phyloP scores from a whole-genome alignment of 2,329 filamentous ascomycete species.

The Daldinia sp. region DNA sequence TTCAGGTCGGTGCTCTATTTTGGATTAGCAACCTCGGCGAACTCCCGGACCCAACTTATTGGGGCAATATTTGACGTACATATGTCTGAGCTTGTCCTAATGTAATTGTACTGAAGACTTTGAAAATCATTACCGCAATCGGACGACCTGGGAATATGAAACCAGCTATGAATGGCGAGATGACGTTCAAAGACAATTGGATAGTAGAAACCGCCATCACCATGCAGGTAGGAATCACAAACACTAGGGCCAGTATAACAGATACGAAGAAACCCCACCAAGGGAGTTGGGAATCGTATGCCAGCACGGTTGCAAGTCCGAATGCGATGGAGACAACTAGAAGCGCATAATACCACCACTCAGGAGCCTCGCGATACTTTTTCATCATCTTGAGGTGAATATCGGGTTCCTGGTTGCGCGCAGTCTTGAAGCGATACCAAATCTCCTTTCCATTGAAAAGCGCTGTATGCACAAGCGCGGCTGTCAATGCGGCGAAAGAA shows the following conservation, averaged over 20 bases:
- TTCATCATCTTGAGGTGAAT: constrained; percentile 65
- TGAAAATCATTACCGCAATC: constrained; percentile 69
- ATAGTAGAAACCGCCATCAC: constrained; percentile 66
- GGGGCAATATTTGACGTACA: constrained; percentile 24
- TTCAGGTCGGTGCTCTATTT: constrained; percentile 51
- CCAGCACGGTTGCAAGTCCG: constrained; percentile 59
- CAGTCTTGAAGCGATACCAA: constrained; percentile 59
- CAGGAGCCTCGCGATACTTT: constrained; percentile 64
- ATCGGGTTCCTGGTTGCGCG: constrained; percentile 62
- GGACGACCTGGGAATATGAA: constrained; percentile 70
- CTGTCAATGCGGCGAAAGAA: constrained; percentile 65
- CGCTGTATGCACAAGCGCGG: constrained; percentile 55
- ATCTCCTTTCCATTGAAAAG: constrained; percentile 59
- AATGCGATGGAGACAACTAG: constrained; percentile 62
- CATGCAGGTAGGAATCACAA: constrained; percentile 61
- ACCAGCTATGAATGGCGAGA: constrained; percentile 66
- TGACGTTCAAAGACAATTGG: constrained; percentile 63
- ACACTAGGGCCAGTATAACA: constrained; percentile 59
- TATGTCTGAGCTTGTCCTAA: constrained; percentile 55
- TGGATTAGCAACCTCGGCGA: constrained; percentile 14
- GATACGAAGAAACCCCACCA: constrained; percentile 68
- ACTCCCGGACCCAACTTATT: neutral
- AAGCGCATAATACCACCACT: constrained; percentile 66
- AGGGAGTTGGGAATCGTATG: constrained; percentile 61
- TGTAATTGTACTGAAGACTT: constrained; percentile 60